Evolutionary conservation across 164 flowering plant species (phyloP).

Genomic region (grape (Vitis vinifera)): ASM3070453v1 NC_081809.1:6705001-6705500

Average conservation of each 20-base stretch:
- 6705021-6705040: constrained; percentile 38
- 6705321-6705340: constrained; percentile 43
- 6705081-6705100: constrained; percentile 12
- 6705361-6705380: constrained; percentile 32
- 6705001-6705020: constrained; percentile 40
- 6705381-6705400: constrained; percentile 38
- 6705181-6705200: constrained; percentile 23
- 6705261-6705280: constrained; percentile 37
- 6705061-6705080: constrained; percentile 28
- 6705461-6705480: constrained; percentile 36
- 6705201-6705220: constrained; percentile 42
- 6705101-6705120: constrained; percentile 16
- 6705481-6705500: constrained; percentile 30
- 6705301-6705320: constrained; percentile 39
- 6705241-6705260: constrained; percentile 34
- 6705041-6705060: constrained; percentile 34
- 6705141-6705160: constrained; percentile 44
- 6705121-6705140: constrained; percentile 37
- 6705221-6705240: constrained; percentile 46
- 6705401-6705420: constrained; percentile 32
- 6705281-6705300: constrained; percentile 26
- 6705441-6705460: constrained; percentile 48
- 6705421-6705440: constrained; percentile 39
- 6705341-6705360: constrained; percentile 48
- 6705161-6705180: constrained; percentile 30